Base-by-base conservation (phyloP, 2,329 filamentous ascomycete genomes). In the Trichoderma hamatum region DNA sequence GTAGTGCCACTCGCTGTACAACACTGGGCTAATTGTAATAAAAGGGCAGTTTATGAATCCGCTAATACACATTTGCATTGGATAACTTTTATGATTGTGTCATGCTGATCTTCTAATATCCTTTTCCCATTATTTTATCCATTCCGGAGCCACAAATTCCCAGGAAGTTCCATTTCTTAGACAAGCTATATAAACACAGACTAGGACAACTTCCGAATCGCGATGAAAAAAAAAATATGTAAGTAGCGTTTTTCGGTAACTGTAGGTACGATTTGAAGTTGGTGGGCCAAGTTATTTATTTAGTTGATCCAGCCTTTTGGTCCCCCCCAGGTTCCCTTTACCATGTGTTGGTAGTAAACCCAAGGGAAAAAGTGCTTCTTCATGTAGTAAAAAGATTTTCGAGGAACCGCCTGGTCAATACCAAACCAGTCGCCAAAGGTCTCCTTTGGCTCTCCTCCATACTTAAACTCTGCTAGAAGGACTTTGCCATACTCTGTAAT, bases 281-380 rank as follows among this genome's bases (percentile, higher is more conserved):
- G 21, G 4, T 67, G 30, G 70, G 24, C 7, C 24, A 34, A 14
- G 32, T 39, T 16, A 21, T 24, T 26, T 49, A 2, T 10, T 49
- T 32, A 68, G 32, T 72, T 73, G 26, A 71, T 72, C 79, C 78
- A 88, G 0, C 87, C 87, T 75, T 85, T 87, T 0, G 87, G 86
- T 6, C 88, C 88, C 26, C 80, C 87, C 88, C 88, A 90, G 9
- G 81, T 86, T 6, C 88, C 88, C 78, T 87, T 89, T 7, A 90
- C 83, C 83, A 89, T 85, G 46, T 82, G 83, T 46, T 85, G 83
- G 65, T 82, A 84, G 77, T 90, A 90, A 3, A 90, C 88, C 88
- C 88, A 90, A 0, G 88, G 88, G 78, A 90, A 90, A 73, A 90
- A 90, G 74, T 89, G 84, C 78, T 88, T 90, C 81, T 90, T 90